Evolutionary conservation across 768 basidiomycete genomes (phyloP).

Genomic region (Suillus variegatus): DNA sequence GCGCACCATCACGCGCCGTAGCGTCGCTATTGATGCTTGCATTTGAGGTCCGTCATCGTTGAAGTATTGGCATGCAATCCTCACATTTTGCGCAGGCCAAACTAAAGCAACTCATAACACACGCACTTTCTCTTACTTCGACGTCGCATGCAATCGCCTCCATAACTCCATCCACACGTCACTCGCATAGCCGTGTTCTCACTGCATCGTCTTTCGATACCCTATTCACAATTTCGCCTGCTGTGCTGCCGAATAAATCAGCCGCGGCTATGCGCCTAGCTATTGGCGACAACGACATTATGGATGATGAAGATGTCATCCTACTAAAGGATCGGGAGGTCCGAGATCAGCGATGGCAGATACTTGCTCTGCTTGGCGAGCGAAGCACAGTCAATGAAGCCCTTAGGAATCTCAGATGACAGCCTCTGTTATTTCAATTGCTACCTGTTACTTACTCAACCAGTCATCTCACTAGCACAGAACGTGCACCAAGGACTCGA

Average conservation of each 20-base stretch:
- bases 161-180: conserved; percentile 58
- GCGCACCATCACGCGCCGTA: conserved; percentile 60
- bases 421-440: not conserved
- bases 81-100: conserved; percentile 53
- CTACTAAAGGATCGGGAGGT: conserved; percentile 65
- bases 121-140: conserved; percentile 75
- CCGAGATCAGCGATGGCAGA: conserved; percentile 73
- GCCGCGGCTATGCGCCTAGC: conserved; percentile 76
- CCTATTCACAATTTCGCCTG: conserved; percentile 74
- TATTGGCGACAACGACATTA: conserved; percentile 49
- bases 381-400: conserved; percentile 71
- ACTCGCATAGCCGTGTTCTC: conserved; percentile 46
- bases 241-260: conserved; percentile 76
- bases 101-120: conserved; percentile 81
- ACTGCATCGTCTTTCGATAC: conserved; percentile 74
- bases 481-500: not conserved
- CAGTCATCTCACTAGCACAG: not conserved
- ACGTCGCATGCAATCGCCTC: conserved; percentile 77
- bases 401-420: conserved; percentile 40
- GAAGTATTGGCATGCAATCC: not conserved
- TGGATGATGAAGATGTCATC: conserved; percentile 47
- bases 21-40: conserved; percentile 74
- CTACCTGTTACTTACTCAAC: not conserved
- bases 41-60: conserved; percentile 56
- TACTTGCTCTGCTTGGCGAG: conserved; percentile 72